These are phyloP conservation scores for Gynochthodes officinalis DNA, from an alignment of 257 asterid species.

Conservation along the genomic window DNA sequence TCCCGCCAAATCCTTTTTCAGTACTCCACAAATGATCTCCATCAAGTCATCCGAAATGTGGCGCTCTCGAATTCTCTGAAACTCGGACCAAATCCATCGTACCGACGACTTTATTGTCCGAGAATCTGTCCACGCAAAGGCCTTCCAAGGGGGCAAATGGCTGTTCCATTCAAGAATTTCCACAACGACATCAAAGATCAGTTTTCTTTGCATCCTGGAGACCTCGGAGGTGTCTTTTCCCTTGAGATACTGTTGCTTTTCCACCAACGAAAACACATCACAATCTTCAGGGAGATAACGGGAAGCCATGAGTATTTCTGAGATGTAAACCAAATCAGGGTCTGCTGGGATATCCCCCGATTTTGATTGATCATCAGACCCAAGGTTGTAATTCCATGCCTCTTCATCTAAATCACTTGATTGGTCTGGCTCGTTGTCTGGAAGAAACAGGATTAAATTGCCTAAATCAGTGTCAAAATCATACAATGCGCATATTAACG, in stretches of 20 bases:
- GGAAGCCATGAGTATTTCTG: slow-evolving; percentile 62
- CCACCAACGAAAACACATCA: slow-evolving; percentile 55
- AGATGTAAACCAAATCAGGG: slow-evolving; percentile 53
- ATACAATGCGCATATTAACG: background rate
- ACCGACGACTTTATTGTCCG: slow-evolving; percentile 28
- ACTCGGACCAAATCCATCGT: slow-evolving; percentile 58
- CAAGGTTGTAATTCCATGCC: slow-evolving; percentile 42
- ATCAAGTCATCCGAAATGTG: slow-evolving; percentile 48
- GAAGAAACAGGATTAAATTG: background rate
- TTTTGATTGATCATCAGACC: slow-evolving; percentile 30
- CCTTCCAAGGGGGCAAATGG: slow-evolving; percentile 82
- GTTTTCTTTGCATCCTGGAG: slow-evolving; percentile 56
- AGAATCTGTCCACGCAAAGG: slow-evolving; percentile 27
- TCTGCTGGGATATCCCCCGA: slow-evolving; percentile 35
- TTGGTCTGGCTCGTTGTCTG: slow-evolving; percentile 4
- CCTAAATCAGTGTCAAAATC: background rate
- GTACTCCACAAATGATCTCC: slow-evolving; percentile 58
- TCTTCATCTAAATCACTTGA: slow-evolving; percentile 57
- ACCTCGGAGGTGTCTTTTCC: slow-evolving; percentile 57
- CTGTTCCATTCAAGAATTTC: slow-evolving; percentile 67
- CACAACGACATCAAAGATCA: slow-evolving; percentile 55
- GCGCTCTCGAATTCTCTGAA: slow-evolving; percentile 47
- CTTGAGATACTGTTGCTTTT: slow-evolving; percentile 68
- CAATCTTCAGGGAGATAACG: slow-evolving; percentile 51
- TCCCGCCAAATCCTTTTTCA: slow-evolving; percentile 64